A percentile compares a stretch with the other conserved stretches of the same genome.
These are phyloP conservation scores for Globisporangium emineosum DNA, from an alignment of 352 stramenopile species.

Conservation along the genomic window DNA sequence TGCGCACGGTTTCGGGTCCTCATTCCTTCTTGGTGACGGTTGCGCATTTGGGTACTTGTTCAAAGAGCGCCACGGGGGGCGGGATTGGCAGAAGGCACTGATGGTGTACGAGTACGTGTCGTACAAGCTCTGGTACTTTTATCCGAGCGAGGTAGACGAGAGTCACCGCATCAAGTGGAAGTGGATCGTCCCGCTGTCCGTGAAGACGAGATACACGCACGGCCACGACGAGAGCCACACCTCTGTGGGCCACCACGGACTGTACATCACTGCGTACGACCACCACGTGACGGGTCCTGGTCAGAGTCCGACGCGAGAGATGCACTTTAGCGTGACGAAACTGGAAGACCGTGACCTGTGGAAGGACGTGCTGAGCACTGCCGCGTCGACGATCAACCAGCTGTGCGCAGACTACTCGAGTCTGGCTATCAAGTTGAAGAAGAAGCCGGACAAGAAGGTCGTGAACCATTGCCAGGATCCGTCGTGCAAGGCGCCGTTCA, in stretches of 20 bases:
- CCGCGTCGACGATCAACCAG: conserved; percentile 59
- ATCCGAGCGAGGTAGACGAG: conserved; percentile 81
- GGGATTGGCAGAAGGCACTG: conserved; percentile 80
- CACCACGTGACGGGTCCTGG: conserved; percentile 59
- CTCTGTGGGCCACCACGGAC: conserved; percentile 77
- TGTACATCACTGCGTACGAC: conserved; percentile 81
- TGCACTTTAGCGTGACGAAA: conserved; percentile 85
- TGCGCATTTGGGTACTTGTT: conserved; percentile 86
- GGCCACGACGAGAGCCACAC: conserved; percentile 82
- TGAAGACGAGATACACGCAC: conserved; percentile 76
- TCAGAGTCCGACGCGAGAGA: conserved; percentile 53
- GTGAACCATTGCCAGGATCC: conserved; percentile 75
- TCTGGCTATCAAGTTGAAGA: conserved; percentile 64
- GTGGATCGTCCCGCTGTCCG: conserved; percentile 79
- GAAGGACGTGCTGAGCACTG: conserved; percentile 66
- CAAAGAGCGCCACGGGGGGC: conserved; percentile 56
- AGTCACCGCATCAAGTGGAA: conserved; percentile 83
- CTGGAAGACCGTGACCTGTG: conserved; percentile 80
- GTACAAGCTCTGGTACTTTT: conserved; percentile 90
- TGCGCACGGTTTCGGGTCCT: conserved; percentile 81
- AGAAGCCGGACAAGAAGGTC: conserved; percentile 80
- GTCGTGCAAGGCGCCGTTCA: conserved; percentile 69
- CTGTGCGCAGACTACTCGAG: conserved; percentile 64
- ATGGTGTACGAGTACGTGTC: conserved; percentile 86
- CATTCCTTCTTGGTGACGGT: conserved; percentile 77